phyloP scores from a whole-genome alignment of 331 rosid genomes.

The Malus hybrid region DNA sequence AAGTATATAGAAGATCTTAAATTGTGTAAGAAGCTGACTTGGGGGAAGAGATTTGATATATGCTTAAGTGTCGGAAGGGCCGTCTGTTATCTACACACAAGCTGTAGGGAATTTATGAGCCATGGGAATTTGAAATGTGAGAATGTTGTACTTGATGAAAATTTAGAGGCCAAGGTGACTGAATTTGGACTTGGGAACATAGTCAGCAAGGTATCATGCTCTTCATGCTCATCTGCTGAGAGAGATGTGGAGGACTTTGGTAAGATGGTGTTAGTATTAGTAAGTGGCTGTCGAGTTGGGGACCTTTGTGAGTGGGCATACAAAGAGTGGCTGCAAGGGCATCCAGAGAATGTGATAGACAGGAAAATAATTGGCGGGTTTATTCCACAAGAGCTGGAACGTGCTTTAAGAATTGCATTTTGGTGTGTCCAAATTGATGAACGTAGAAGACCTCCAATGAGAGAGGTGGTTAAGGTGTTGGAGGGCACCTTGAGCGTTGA shows the following conservation, averaged over 20 bases:
- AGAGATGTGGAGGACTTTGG: constrained; percentile 68
- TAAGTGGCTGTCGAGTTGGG: constrained; percentile 29
- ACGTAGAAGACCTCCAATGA: constrained; percentile 59
- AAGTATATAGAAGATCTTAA: constrained; percentile 36
- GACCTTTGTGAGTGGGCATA: constrained; percentile 53
- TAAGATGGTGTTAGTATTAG: constrained; percentile 43
- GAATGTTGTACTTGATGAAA: constrained; percentile 58
- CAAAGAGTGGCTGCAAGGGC: constrained; percentile 55
- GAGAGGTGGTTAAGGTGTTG: constrained; percentile 42
- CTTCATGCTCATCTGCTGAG: constrained; percentile 43
- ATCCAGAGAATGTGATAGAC: constrained; percentile 39
- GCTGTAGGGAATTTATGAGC: constrained; percentile 67
- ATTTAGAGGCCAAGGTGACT: constrained; percentile 49
- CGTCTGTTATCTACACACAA: constrained; percentile 62
- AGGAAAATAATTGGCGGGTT: constrained; percentile 34
- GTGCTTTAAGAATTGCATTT: constrained; percentile 57
- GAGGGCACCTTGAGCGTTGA: constrained; percentile 68
- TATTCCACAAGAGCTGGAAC: constrained; percentile 46
- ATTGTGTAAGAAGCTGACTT: constrained; percentile 54
- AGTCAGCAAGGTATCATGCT: constrained; percentile 24
- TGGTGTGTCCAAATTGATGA: constrained; percentile 47
- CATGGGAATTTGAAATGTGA: constrained; percentile 64
- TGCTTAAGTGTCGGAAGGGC: constrained; percentile 68
- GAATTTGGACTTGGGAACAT: constrained; percentile 54
- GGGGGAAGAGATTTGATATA: constrained; percentile 64